A percentile compares a stretch with the other conserved stretches of the same genome.
These are phyloP conservation scores for Withania somnifera DNA, from an alignment of 305 asterid genomes.

Conservation along the genomic window DNA sequence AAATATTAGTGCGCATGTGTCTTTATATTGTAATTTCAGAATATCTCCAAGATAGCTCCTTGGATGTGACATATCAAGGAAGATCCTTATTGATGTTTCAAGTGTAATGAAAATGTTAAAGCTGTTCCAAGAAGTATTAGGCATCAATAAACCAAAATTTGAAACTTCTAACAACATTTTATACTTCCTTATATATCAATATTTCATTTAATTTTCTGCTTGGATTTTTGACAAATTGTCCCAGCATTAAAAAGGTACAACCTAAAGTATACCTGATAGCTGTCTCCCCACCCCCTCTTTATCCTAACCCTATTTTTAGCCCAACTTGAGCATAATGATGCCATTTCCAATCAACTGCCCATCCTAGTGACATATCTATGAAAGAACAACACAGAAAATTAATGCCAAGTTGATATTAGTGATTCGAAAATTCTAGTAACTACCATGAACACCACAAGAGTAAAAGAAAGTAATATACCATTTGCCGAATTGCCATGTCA, in stretches of 20 bases:
- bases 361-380: neutral
- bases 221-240: neutral
- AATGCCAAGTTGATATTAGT: neutral
- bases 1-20: neutral
- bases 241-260: neutral
- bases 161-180: neutral
- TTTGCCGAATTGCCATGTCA: slow-evolving; percentile 75
- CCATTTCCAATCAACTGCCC: neutral
- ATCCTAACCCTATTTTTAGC: neutral
- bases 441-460: neutral
- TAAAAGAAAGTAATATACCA: slow-evolving; percentile 40
- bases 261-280: neutral
- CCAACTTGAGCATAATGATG: neutral
- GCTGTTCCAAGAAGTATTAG: neutral
- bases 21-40: neutral
- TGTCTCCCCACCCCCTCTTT: neutral
- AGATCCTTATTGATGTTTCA: neutral
- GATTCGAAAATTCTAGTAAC: neutral
- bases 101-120: neutral
- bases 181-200: neutral
- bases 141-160: neutral
- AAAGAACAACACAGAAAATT: neutral
- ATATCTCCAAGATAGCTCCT: neutral
- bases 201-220: neutral
- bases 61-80: neutral